A percentile compares a stretch with the other conserved stretches of the same genome.
These are phyloP conservation scores for Castanea crenata DNA, from an alignment of 306 rosid genomes.

Conservation along the genomic window DNA sequence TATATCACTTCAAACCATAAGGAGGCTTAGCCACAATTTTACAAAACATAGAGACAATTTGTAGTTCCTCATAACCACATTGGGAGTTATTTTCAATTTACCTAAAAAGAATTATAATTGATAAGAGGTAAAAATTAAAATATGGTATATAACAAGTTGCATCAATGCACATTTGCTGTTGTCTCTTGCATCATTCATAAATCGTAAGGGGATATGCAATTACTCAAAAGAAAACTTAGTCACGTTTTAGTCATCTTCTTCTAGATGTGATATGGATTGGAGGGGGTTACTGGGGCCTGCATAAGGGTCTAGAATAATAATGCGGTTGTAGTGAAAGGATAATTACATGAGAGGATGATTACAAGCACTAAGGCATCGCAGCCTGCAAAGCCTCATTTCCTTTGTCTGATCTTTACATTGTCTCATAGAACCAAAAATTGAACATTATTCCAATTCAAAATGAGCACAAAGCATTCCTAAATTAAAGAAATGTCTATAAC, in stretches of 20 bases:
- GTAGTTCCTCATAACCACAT: no score
- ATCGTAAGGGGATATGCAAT: no score
- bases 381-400: constrained; percentile 9
- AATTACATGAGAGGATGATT: constrained; percentile 24
- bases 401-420: constrained; percentile 25
- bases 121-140: no score
- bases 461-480: constrained; percentile 22
- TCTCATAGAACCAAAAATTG: constrained; percentile 17
- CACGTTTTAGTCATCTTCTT: neutral
- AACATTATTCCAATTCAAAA: neutral
- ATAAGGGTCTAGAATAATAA: constrained; percentile 17
- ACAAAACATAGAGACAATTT: no score
- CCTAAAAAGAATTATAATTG: no score
- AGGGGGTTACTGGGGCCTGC: constrained; percentile 2
- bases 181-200: no score
- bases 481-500: constrained; percentile 30
- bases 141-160: no score
- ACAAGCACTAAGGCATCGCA: constrained; percentile 26
- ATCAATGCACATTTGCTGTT: no score
- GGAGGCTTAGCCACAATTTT: no score
- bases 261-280: neutral
- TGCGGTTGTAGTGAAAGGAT: constrained; percentile 25
- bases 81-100: no score
- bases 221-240: neutral
- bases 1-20: no score